Conservation (phyloP, 23 red algal genomes). For the Agarophyton chilense region DNA sequence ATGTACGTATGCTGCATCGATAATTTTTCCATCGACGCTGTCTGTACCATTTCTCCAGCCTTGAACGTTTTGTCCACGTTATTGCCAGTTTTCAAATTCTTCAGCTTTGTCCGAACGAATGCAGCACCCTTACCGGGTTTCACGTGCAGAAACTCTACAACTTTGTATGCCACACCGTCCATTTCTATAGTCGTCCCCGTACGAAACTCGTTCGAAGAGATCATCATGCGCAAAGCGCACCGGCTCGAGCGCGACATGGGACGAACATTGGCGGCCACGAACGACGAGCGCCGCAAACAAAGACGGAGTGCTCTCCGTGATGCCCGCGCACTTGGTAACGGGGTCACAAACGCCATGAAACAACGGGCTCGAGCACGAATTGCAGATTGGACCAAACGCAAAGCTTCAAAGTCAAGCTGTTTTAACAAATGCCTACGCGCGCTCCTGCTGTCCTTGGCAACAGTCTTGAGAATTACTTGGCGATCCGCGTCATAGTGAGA, state of each 20-base stretch:
- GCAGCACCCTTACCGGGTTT: conserved; percentile 98
- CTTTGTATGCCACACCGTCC: conserved; percentile 73
- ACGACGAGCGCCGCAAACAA: not conserved
- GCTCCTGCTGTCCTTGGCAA: too few species aligned
- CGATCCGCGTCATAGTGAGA: too few species aligned
- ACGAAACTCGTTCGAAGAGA: conserved; percentile 87
- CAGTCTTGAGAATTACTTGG: too few species aligned
- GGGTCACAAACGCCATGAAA: not conserved
- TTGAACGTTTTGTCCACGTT: conserved; percentile 91
- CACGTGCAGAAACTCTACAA: conserved; percentile 91
- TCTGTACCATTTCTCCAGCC: conserved; percentile 81
- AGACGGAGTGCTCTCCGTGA: not conserved
- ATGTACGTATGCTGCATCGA: conserved; percentile 90
- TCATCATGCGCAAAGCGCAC: conserved; percentile 3
- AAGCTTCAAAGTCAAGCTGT: too few species aligned
- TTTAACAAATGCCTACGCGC: too few species aligned
- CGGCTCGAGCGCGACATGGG: not conserved
- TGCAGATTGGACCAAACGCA: not conserved
- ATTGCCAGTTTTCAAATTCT: conserved; percentile 83
- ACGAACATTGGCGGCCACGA: not conserved
- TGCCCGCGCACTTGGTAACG: not conserved
- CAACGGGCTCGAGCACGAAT: not conserved
- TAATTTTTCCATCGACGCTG: conserved; percentile 82
- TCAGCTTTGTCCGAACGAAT: conserved; percentile 98
- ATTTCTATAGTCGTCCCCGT: conserved; percentile 85